Evolutionary conservation across 257 asterid genomes (phyloP), one percentile per base, ranked within the genome.

Genomic region (Phtheirospermum japonicum): DNA sequence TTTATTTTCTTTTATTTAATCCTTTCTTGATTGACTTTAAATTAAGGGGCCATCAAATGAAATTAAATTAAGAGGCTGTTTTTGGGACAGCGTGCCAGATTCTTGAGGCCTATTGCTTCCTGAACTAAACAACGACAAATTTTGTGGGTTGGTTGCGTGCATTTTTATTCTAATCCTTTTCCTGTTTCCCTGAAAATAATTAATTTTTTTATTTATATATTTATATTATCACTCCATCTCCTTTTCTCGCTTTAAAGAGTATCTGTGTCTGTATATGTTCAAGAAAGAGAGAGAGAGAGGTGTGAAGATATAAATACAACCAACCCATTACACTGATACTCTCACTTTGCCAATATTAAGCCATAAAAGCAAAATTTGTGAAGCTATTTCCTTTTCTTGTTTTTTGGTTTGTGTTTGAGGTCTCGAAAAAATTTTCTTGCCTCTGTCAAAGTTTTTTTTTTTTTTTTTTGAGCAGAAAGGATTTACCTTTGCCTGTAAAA

Each of bases 91-190:
- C 1, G 28, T 23, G 28, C 28, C 28, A 1, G 28, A 23, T 23
- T 23, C 28, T 23, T 23, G 28, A 23, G 28, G 28, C 28, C n/a
- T 12, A 42, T 82, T 79, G 83, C 85, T 85, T 70, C 67, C 49
- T 63, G 61, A 63, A 68, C 83, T 58, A 20, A 76, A 74, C 66
- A 54, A 75, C 11, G 42, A 36, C 42, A 36, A 36, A 1, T 6
- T 36, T 36, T 36, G 42, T 36, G 42, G 42, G 42, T 81, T 83
- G 86, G 83, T 87, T 84, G 92, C 92, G 89, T 82, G 87, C 70
- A 26, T 71, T 67, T 26, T 73, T 36, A 69, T 40, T 76, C 80
- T 71, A 71, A 73, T 66, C 75, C 23, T 54, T 73, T 63, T 53
- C 74, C 57, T 69, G 69, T 58, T 68, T 73, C 42, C 26, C 56